phyloP scores from a whole-genome alignment of 495 filamentous ascomycete species.

The Neurospora hispaniola region DNA sequence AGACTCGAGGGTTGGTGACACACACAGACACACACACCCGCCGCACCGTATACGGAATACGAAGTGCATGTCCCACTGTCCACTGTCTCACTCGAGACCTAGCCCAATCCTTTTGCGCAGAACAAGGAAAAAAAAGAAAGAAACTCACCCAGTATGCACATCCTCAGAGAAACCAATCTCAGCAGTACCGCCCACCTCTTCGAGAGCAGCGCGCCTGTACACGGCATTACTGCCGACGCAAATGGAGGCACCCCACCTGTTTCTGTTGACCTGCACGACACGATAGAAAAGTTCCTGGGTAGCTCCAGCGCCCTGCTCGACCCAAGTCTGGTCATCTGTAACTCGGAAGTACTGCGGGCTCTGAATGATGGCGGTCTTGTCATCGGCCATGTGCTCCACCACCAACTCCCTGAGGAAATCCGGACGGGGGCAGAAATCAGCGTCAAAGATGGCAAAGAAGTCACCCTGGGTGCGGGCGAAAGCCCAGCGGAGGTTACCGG shows the following conservation, averaged over 20 bases:
- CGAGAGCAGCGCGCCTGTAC: conserved; percentile 17
- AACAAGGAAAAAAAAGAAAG: background rate
- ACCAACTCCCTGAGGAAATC: conserved; percentile 21
- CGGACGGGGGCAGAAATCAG: conserved; percentile 22
- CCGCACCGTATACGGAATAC: background rate
- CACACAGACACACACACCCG: background rate
- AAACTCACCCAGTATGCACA: conserved; percentile 22
- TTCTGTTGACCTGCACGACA: conserved; percentile 24
- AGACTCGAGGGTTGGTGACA: background rate
- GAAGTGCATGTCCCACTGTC: background rate
- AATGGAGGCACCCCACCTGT: conserved; percentile 22
- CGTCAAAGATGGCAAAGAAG: conserved; percentile 26
- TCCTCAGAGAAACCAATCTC: conserved; percentile 28
- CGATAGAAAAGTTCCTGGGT: conserved; percentile 27
- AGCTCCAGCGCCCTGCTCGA: conserved; percentile 25
- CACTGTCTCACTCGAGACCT: background rate
- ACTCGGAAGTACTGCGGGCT: conserved; percentile 22
- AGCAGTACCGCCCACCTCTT: conserved; percentile 20
- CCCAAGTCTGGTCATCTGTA: conserved; percentile 23
- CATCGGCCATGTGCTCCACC: conserved; percentile 22
- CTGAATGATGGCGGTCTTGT: conserved; percentile 22
- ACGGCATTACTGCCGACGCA: conserved; percentile 25
- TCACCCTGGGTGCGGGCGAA: conserved; percentile 19
- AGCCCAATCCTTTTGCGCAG: background rate
- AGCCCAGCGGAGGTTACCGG: conserved; percentile 24